Conservation (phyloP, 2,329 filamentous ascomycete genomes). For the Trichoderma gracile region DNA sequence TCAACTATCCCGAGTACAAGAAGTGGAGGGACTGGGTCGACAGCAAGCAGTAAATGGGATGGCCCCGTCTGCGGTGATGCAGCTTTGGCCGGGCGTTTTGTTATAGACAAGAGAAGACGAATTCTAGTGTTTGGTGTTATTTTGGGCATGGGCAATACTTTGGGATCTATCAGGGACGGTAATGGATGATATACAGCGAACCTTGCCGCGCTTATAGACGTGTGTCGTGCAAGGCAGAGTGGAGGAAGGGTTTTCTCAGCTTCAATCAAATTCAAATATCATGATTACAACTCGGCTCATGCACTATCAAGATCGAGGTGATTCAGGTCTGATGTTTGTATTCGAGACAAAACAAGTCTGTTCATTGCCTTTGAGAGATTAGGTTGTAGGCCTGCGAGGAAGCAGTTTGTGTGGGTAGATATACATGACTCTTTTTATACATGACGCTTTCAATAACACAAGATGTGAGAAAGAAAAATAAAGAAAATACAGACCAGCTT, state of each 20-base stretch:
- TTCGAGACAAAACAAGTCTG: neutral
- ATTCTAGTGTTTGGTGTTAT: neutral
- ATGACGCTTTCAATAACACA: constrained; percentile 10
- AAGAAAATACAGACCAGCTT: neutral
- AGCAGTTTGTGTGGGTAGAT: neutral
- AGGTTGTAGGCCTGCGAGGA: neutral
- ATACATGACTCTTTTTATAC: constrained; percentile 13
- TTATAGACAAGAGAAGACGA: constrained; percentile 4
- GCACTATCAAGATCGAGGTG: neutral
- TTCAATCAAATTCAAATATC: neutral
- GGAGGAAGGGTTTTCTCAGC: constrained; percentile 10
- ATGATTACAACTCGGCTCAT: no score
- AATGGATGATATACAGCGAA: constrained; percentile 20
- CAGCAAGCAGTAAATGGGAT: constrained; percentile 31
- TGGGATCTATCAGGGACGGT: constrained; percentile 1
- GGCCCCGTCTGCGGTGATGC: neutral
- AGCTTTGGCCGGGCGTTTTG: constrained; percentile 5
- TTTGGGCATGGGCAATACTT: constrained; percentile 1
- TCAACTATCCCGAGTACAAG: constrained; percentile 73
- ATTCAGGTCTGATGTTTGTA: neutral
- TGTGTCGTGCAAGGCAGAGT: constrained; percentile 20
- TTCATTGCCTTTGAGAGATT: neutral
- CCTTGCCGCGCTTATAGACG: constrained; percentile 24
- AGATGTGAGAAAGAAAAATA: neutral
- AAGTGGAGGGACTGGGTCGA: constrained; percentile 75